Evolutionary conservation across 371 early-diverging fungal genomes (phyloP), one percentile per base, ranked within the genome.

Genomic region (Encephalitozoon intestinalis): DNA sequence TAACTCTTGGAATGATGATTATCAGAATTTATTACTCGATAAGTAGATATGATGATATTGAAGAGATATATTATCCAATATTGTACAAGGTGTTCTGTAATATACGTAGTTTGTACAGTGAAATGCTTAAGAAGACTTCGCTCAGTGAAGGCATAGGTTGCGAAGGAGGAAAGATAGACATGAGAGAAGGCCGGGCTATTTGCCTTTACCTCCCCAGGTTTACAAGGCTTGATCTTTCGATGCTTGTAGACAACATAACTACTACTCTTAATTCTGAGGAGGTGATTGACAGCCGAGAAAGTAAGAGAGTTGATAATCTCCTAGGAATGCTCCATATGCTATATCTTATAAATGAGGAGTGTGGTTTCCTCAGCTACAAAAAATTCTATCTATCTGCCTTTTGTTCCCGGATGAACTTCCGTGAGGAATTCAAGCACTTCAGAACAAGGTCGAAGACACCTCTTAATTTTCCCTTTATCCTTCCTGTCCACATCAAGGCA

Each of bases 401-500:
- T 46, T 82, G 73, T 30, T 37, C 54, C 31, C 71, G 43, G 12
- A 79, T 82, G 8, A 79, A 84, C 68, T 75, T 82, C 49, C 81
- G 84, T 51, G 76, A 73, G 11, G 85, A 85, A 70, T 67, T 72
- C 30, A 81, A 64, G 37, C 72, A 67, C 73, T 67, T 69, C 31
- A 80, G 80, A 40, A 52, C 73, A 21, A 79, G 78, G 52, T 39
- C 12, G 5, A 76, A 75, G 28, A 73, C 79, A 37, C 50, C 80
- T 25, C 58, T 85, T 25, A 70, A 78, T 40, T 84, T 79, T 65
- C 67, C 70, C 0, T 82, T 81, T 66, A 79, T 80, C 50, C 46
- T 85, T n/a, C 84, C 84, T n/a, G 49, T 85, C 41, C 25, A 74
- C 21, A 70, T 71, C 12, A 85, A 85, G 46, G 75, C 83, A 43